Evolutionary conservation across 768 basidiomycete species (phyloP).

Genomic region (Kwoniella dendrophila): DNA sequence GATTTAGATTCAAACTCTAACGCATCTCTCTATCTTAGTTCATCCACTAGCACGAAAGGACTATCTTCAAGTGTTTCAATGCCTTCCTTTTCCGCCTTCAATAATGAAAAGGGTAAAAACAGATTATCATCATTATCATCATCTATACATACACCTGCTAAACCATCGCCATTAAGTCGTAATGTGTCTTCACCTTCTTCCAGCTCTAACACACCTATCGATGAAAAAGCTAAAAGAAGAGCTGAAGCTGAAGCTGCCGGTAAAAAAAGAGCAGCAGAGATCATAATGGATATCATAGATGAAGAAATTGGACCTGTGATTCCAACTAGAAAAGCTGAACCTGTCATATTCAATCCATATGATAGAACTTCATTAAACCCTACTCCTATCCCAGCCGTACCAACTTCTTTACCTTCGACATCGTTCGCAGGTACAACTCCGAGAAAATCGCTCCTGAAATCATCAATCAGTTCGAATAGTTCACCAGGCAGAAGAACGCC

Average conservation of each 20-base stretch:
- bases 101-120: background rate
- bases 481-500: conserved; percentile 30
- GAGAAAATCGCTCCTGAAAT: conserved; percentile 17
- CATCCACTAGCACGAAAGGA: conserved; percentile 3
- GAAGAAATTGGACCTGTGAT: conserved; percentile 30
- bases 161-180: conserved; percentile 26
- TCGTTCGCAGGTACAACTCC: conserved; percentile 22
- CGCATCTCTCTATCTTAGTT: background rate
- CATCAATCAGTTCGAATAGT: background rate
- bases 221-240: conserved; percentile 15
- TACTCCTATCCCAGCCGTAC: conserved; percentile 13
- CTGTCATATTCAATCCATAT: conserved; percentile 45
- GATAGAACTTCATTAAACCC: conserved; percentile 25
- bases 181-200: background rate
- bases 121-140: conserved; percentile 2
- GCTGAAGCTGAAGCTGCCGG: conserved; percentile 27
- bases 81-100: conserved; percentile 11
- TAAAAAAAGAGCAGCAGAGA: conserved; percentile 41
- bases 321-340: conserved; percentile 15
- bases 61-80: conserved; percentile 20
- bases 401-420: conserved; percentile 9
- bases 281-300: conserved; percentile 44
- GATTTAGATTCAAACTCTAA: conserved; percentile 2
- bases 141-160: conserved; percentile 15
- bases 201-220: background rate